Evolutionary conservation across 768 basidiomycete species (phyloP).

Genomic region (Coprinellus micaceus): DNA sequence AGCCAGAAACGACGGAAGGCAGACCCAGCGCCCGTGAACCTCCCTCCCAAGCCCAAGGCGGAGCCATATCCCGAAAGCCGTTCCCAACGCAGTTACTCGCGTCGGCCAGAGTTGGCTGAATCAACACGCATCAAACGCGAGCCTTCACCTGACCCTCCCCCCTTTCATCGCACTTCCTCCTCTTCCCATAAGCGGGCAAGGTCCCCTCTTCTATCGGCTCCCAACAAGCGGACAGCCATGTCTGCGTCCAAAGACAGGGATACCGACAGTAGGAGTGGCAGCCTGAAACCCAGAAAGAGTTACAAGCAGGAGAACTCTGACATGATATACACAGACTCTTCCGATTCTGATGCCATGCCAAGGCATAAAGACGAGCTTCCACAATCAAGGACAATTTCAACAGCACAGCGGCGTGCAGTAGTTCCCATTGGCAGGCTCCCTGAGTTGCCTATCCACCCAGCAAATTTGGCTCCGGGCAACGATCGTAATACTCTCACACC

Average conservation of each 20-base stretch:
- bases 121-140: conserved; percentile 1
- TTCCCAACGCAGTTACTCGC: not conserved
- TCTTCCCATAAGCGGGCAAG: conserved; percentile 9
- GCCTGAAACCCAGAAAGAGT: too few species aligned
- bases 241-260: too few species aligned
- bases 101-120: not conserved
- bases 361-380: conserved; percentile 49
- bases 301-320: not conserved
- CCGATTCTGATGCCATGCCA: conserved; percentile 51
- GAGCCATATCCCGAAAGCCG: not conserved
- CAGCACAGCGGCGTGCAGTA: not conserved
- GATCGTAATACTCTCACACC: not conserved
- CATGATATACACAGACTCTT: conserved; percentile 31
- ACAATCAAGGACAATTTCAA: conserved; percentile 12
- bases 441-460: too few species aligned
- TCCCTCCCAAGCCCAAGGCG: conserved; percentile 36
- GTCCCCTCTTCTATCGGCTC: not conserved
- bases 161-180: conserved; percentile 9
- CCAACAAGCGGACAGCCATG: not conserved
- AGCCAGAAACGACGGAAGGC: conserved; percentile 12
- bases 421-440: conserved; percentile 1
- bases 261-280: too few species aligned
- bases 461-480: too few species aligned
- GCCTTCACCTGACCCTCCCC: conserved; percentile 13
- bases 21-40: conserved; percentile 1